Conservation (phyloP, 2,329 filamentous ascomycete species). For the Fusarium mangiferae region DNA sequence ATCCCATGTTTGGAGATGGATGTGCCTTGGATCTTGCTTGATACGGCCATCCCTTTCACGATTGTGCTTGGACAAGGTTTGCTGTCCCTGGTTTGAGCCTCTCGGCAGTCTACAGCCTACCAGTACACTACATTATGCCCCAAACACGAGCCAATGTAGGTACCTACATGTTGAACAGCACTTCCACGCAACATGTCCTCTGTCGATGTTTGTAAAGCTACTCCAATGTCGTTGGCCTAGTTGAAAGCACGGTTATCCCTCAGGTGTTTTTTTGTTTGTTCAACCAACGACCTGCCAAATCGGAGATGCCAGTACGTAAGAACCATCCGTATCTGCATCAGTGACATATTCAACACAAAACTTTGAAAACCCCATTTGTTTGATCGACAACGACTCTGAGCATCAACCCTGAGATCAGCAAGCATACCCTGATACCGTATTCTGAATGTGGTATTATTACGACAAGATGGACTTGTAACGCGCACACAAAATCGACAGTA, state of each 20-base stretch:
- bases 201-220: not conserved
- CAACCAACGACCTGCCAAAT: constrained; percentile 16
- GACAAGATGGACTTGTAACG: not conserved
- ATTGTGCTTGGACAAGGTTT: constrained; percentile 5
- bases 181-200: not conserved
- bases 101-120: constrained; percentile 16
- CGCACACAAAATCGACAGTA: not conserved
- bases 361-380: constrained; percentile 1
- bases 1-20: constrained; percentile 8
- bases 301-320: constrained; percentile 23
- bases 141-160: not conserved
- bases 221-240: not conserved
- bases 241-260: constrained; percentile 1
- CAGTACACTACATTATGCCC: not conserved
- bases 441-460: not conserved
- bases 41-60: constrained; percentile 16
- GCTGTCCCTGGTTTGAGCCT: constrained; percentile 6
- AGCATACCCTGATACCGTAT: constrained; percentile 7
- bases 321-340: not conserved
- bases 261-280: not conserved
- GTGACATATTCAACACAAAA: constrained; percentile 17
- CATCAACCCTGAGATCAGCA: constrained; percentile 18
- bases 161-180: not conserved
- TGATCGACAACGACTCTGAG: constrained; percentile 31
- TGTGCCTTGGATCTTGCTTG: constrained; percentile 10